Percentiles rank a stretch among this genome's conserved stretches.
These are phyloP conservation scores for Termitomyces sp. DNA, from an alignment of 768 basidiomycete species.

Conservation along the genomic window DNA sequence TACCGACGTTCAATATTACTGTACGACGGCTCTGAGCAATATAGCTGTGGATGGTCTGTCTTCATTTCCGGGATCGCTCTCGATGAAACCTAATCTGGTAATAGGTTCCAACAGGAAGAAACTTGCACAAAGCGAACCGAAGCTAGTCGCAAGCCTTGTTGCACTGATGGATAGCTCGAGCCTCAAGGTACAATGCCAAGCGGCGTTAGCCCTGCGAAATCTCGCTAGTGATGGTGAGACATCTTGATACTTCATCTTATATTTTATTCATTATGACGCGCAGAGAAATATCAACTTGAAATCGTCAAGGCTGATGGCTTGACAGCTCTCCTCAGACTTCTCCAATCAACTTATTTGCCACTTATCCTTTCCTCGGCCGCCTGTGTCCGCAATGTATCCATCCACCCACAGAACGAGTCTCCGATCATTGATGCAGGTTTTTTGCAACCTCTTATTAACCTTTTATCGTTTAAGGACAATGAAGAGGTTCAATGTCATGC, in stretches of 20 bases:
- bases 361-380: conserved; percentile 97
- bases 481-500: conserved; percentile 99
- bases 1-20: conserved; percentile 99
- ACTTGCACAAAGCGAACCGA: conserved; percentile 89
- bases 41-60: conserved; percentile 89
- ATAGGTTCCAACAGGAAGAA: conserved; percentile 87
- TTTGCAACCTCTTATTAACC: conserved; percentile 90
- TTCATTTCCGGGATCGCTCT: background rate
- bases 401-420: conserved; percentile 97
- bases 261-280: conserved; percentile 1
- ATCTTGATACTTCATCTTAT: background rate
- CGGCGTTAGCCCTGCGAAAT: conserved; percentile 92
- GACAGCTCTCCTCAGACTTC: conserved; percentile 83
- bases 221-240: conserved; percentile 89
- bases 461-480: conserved; percentile 97
- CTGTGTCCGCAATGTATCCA: conserved; percentile 98
- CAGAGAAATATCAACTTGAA: conserved; percentile 98
- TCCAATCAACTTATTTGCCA: conserved; percentile 95
- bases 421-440: conserved; percentile 99
- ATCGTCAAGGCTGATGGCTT: conserved; percentile 96
- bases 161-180: conserved; percentile 96
- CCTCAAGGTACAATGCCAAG: conserved; percentile 98
- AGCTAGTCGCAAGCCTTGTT: conserved; percentile 89
- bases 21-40: conserved; percentile 96
- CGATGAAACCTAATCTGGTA: background rate